Conservation (phyloP, 306 rosid species). For the Cucurbita moschata region DNA sequence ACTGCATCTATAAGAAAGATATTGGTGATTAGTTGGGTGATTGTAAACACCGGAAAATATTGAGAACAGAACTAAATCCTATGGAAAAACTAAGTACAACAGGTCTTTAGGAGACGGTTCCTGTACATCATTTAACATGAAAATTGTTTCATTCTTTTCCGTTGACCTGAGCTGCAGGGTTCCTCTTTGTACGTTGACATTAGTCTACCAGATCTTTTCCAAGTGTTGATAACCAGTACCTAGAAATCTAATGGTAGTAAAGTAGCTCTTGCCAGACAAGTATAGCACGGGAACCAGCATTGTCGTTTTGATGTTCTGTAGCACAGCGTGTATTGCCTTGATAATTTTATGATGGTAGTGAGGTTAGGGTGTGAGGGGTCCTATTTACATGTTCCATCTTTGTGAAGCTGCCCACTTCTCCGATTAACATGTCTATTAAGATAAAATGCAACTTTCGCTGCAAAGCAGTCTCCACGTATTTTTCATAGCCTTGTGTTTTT, state of each 20-base stretch:
- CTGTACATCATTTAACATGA: neutral
- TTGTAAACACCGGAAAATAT: neutral
- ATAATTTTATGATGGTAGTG: neutral
- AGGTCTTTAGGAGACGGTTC: neutral
- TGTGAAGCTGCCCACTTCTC: neutral
- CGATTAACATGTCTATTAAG: neutral
- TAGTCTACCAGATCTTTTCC: neutral
- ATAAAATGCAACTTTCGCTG: neutral
- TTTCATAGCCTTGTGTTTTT: too few relatives aligned
- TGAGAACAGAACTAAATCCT: neutral
- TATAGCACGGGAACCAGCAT: neutral
- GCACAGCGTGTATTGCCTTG: neutral
- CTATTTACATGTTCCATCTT: neutral
- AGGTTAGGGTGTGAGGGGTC: neutral
- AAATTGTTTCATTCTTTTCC: neutral
- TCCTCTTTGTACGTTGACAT: neutral
- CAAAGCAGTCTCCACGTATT: neutral
- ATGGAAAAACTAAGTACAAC: neutral
- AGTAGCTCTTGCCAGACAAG: neutral
- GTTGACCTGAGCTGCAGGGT: neutral
- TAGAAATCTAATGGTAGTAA: too few relatives aligned
- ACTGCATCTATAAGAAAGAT: neutral
- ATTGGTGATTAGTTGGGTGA: neutral
- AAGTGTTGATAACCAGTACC: neutral
- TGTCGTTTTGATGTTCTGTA: neutral